A percentile compares a stretch with the other conserved stretches of the same genome.
These are phyloP conservation scores for Barnettozyma wickerhamii DNA, from an alignment of 805 yeast genomes.

Conservation along the genomic window DNA sequence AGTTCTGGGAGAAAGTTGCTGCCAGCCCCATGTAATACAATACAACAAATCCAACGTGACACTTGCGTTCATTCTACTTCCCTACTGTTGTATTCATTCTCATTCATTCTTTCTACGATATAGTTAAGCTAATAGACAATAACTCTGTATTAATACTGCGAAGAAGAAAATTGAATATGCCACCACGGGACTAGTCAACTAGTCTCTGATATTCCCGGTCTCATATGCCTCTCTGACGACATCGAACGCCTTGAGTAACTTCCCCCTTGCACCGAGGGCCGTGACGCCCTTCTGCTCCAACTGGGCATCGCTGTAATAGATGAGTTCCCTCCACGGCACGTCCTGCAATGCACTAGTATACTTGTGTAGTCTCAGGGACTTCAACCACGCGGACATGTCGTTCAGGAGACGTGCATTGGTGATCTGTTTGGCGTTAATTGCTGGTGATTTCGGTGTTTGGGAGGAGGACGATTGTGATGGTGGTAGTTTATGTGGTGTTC, in stretches of 20 bases:
- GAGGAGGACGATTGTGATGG: neutral
- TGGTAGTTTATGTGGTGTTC: slow-evolving; percentile 10
- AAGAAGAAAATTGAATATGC: neutral
- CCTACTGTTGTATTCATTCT: neutral
- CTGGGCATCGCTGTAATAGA: slow-evolving; percentile 62
- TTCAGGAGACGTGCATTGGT: slow-evolving; percentile 51
- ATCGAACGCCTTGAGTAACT: slow-evolving; percentile 86
- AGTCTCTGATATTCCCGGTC: slow-evolving; percentile 30
- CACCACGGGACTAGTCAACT: neutral
- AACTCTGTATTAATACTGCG: neutral
- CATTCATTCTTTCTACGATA: neutral
- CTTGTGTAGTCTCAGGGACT: slow-evolving; percentile 85
- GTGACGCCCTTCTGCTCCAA: slow-evolving; percentile 79
- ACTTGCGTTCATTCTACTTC: too few species aligned
- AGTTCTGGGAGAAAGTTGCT: slow-evolving; percentile 5
- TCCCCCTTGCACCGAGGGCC: slow-evolving; percentile 94
- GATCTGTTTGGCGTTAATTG: slow-evolving; percentile 46
- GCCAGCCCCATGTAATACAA: too few species aligned
- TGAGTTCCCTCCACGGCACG: slow-evolving; percentile 73
- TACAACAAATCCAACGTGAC: too few species aligned
- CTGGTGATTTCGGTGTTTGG: slow-evolving; percentile 34
- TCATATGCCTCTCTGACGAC: slow-evolving; percentile 62
- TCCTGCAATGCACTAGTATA: slow-evolving; percentile 81
- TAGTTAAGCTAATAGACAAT: slow-evolving; percentile 1
- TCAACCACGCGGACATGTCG: slow-evolving; percentile 91